Evolutionary conservation across 352 stramenopile genomes (phyloP), one percentile per base, ranked within the genome.

Genomic region (Phytopythium montanum): DNA sequence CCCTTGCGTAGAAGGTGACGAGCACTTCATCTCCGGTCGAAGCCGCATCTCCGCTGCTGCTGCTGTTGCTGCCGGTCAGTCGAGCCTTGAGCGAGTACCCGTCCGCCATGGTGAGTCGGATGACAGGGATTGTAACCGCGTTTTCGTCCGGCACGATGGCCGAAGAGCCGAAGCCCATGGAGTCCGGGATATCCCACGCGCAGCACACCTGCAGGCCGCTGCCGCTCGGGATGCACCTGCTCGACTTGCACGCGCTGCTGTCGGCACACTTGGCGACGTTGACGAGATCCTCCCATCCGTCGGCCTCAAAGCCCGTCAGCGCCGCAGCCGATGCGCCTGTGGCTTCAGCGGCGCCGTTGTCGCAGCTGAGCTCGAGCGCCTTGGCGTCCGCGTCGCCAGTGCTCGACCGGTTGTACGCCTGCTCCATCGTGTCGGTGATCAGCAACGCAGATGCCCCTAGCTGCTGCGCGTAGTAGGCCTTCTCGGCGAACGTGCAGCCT

Each of bases 141-240:
- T 56, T 62, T 38, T 70, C 68, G 42, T 75, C 68, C 9, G 62
- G 59, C 21, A 85, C 68, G 2, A 71, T 34, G 28, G 70, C 56
- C 2, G 75, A 71, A 21, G 48, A 64, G 26, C 69, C 60, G 54
- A 89, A 90, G 45, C 76, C 79, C 70, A 94, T 92, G 56, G 71
- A 64, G 58, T 94, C 81, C 7, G 81, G 76, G 14, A 92, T 72
- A 60, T 92, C 81, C 81, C 85, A 94, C n/a, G 68, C 71, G 39
- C 85, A 94, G 64, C 85, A 94, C 19, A 94, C 80, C 51, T 86
- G 75, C 18, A 80, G 66, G 25, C 61, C 66, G 13, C 63, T 69
- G 23, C 79, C 76, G 21, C 70, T 84, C 0, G 85, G 85, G 33
- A 92, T 73, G 46, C 85, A 94, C 65, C 81, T 73, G 46, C 62